Evolutionary conservation across 192 early-diverging fungal species (phyloP), one percentile per base, ranked within the genome.

Genomic region (Backusella australiensis): DNA sequence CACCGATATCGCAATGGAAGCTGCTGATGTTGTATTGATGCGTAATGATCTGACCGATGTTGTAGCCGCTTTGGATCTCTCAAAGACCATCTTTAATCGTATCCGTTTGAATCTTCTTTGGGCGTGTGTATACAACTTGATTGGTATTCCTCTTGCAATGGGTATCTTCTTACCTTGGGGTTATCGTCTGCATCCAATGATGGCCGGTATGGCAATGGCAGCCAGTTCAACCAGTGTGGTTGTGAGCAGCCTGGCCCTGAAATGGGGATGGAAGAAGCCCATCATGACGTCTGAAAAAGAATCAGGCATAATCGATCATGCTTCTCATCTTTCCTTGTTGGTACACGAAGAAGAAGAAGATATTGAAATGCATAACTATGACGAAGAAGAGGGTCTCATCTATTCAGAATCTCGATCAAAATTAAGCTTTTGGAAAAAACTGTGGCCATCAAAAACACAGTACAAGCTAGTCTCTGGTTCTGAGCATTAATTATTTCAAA

Each of bases 1-100:
- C 5, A 96, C 97, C 0, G 97, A 99, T 82, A 95, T 99, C 59
- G 97, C 96, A 0, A 93, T 98, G 85, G 96, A 96, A 75, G 95
- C 97, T 4, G 97, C 97, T 0, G 86, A 90, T 59, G 92, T 99
- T 69, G 94, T 99, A 17, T 86, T 99, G 63, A 96, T 97, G 96
- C 89, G 93, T 44, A 90, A 93, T 17, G 94, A 97, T 71, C 80
- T 99, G 19, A 81, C 87, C 0, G 95, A 96, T 74, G 94, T 99
- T 0, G 95, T 97, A 2, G 87, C 91, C 0, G 94, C 94, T 0
- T 81, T 99, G 17, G 91, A 97, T 80, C 88, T 99, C 49, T 90
- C 91, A 32, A 81, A 93, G 21, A 90, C 89, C 4, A 98, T 99
- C 49, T 95, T 96, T 82, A 82, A 86, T 12, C 85, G 97, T 29